These are phyloP conservation scores for Ceratobasidium sp. DNA, from an alignment of 1,284 basidiomycete species.

Conservation along the genomic window DNA sequence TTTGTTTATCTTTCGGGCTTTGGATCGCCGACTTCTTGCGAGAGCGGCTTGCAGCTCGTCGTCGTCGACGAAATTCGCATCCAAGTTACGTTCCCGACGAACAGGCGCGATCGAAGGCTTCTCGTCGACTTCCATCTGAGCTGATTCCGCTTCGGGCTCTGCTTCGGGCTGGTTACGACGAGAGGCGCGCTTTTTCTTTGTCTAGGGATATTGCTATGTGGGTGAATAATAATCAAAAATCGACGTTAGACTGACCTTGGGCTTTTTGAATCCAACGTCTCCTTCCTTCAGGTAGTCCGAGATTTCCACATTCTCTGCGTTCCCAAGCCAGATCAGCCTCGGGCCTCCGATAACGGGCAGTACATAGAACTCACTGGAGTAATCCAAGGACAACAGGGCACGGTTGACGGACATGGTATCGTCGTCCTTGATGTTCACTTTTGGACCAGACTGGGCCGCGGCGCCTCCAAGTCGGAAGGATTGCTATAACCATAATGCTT, in stretches of 20 bases:
- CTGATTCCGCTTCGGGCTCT: slow-evolving; percentile 49
- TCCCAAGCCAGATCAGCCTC: background rate
- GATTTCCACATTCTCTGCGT: slow-evolving; percentile 83
- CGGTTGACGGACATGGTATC: slow-evolving; percentile 73
- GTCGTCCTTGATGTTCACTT: slow-evolving; percentile 57
- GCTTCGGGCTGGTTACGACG: slow-evolving; percentile 70
- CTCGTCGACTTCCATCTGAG: slow-evolving; percentile 80
- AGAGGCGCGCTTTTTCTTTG: slow-evolving; percentile 87
- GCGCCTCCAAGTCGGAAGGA: slow-evolving; percentile 77
- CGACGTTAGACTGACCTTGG: slow-evolving; percentile 64
- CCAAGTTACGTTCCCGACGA: slow-evolving; percentile 69
- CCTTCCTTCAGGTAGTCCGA: slow-evolving; percentile 91
- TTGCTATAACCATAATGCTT: slow-evolving; percentile 51
- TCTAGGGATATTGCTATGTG: slow-evolving; percentile 55
- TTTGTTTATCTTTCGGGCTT: slow-evolving; percentile 79
- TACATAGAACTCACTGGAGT: slow-evolving; percentile 69
- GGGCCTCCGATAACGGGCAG: slow-evolving; percentile 30
- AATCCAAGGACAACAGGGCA: slow-evolving; percentile 86
- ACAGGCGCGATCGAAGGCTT: slow-evolving; percentile 57
- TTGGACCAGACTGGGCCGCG: slow-evolving; percentile 53
- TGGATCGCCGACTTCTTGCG: slow-evolving; percentile 82
- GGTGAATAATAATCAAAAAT: background rate
- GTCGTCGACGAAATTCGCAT: slow-evolving; percentile 94
- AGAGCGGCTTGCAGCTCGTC: slow-evolving; percentile 96
- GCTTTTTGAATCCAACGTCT: slow-evolving; percentile 92